Evolutionary conservation across 495 filamentous ascomycete genomes (phyloP).

Genomic region (Xylaria curta): DNA sequence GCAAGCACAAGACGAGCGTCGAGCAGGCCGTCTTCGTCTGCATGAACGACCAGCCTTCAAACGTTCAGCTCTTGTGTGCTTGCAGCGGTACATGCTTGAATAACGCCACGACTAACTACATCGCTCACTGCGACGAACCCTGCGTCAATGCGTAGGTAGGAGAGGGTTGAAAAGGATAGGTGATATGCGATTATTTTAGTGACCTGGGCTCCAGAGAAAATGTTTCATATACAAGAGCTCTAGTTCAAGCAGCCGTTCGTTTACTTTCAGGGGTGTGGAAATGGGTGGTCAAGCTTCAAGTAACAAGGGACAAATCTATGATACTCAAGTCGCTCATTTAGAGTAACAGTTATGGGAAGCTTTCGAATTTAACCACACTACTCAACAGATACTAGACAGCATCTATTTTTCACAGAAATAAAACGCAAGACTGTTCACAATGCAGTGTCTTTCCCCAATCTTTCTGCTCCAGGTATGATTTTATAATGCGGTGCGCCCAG

Average conservation of each 20-base stretch:
- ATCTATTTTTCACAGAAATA: neutral
- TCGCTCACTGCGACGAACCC: conserved; percentile 41
- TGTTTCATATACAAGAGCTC: neutral
- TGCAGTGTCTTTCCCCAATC: too few relatives aligned
- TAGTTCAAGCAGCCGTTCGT: neutral
- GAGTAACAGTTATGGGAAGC: neutral
- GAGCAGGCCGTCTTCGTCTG: conserved; percentile 51
- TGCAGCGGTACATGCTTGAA: conserved; percentile 50
- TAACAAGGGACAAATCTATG: neutral
- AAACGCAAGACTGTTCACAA: neutral
- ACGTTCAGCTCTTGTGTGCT: conserved; percentile 47
- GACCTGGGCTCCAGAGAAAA: neutral
- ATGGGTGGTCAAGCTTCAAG: neutral
- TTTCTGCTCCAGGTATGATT: too few relatives aligned
- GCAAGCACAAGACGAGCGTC: conserved; percentile 47
- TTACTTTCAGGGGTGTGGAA: neutral
- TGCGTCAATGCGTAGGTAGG: conserved; percentile 34
- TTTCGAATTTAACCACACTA: neutral
- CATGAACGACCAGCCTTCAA: conserved; percentile 41
- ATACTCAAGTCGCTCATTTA: neutral
- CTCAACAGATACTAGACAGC: neutral
- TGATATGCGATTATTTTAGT: neutral
- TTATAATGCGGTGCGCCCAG: too few relatives aligned
- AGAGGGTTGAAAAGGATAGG: too few relatives aligned
- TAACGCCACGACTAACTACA: conserved; percentile 39